Evolutionary conservation across 2,329 filamentous ascomycete genomes (phyloP), one percentile per base, ranked within the genome.

Genomic region (Fusarium globosum): DNA sequence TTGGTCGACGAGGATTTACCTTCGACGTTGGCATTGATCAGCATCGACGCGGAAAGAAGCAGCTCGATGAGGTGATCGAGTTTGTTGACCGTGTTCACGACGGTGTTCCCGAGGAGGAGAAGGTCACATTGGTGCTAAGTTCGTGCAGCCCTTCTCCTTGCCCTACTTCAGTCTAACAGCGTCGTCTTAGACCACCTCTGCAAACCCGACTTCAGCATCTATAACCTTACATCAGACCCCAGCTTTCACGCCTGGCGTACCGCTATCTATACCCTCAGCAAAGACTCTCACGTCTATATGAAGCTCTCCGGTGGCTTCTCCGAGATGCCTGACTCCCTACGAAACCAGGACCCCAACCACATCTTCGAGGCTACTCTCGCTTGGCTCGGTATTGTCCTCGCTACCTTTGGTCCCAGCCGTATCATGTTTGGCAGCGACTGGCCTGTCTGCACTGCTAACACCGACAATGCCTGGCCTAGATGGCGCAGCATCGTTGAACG

Each of bases 341-440:
- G 85, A 76, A 80, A 79, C 30, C 83, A 86, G 33, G 81, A 86
- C 15, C 80, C 86, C 39, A 84, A 88, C 64, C 86, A 89, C 41
- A 88, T 94, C 64, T 90, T 94, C 73, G 84, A 88, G 69, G 87
- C 87, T 45, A 86, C 93, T 26, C 86, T 88, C 66, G 91, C 92
- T 30, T 97, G 94, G 92, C 88, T 94, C 5, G 88, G 91, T 68
- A 89, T 92, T 59, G 84, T 95, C 2, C 88, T 97, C 59, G 88
- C 90, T 35, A 88, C 88, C 3, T 98, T 97, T 78, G 91, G 93
- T 4, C 84, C 92, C 1, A 80, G 85, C 28, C 88, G 94, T 72
- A 88, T 96, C 79, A 95, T 98, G 92, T 98, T 96, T 82, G 95
- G 92, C 30, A 95, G 93, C 73, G 95, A 98, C 82, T 98, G 96